A percentile compares a stretch with the other conserved stretches of the same genome.
These are phyloP conservation scores for Dorcoceras hygrometricum DNA, from an alignment of 257 asterid species.

Conservation along the genomic window DNA sequence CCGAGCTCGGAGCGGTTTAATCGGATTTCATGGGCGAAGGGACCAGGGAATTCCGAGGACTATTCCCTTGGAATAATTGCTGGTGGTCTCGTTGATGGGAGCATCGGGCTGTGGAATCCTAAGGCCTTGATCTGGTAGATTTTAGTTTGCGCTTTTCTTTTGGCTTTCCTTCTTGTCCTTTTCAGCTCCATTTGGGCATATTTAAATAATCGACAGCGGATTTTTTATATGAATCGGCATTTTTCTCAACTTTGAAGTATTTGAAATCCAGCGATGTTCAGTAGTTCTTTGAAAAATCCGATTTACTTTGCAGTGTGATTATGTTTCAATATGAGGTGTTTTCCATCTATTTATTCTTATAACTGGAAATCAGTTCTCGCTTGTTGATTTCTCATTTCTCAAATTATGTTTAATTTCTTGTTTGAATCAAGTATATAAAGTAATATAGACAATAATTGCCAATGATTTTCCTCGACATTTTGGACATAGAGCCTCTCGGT, in stretches of 20 bases:
- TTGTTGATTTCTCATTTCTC: constrained; percentile 22
- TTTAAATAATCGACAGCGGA: constrained; percentile 13
- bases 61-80: constrained; percentile 77
- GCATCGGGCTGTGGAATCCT: constrained; percentile 94
- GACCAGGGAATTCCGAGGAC: constrained; percentile 60
- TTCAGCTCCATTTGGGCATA: constrained; percentile 12
- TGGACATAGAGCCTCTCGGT: constrained; percentile 9
- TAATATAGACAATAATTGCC: not conserved
- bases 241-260: not conserved
- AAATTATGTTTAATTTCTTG: constrained; percentile 11
- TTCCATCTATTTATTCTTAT: constrained; percentile 14
- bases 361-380: not conserved
- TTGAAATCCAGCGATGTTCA: not conserved
- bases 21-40: constrained; percentile 85
- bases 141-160: constrained; percentile 7
- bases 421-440: constrained; percentile 1
- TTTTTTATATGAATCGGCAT: constrained; percentile 17
- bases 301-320: constrained; percentile 14
- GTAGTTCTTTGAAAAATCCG: not conserved
- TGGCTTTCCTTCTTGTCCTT: constrained; percentile 3
- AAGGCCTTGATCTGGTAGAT: constrained; percentile 72
- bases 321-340: constrained; percentile 3
- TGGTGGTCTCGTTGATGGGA: constrained; percentile 96
- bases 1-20: constrained; percentile 87
- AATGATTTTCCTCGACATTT: not conserved